Base-by-base conservation (phyloP, 495 filamentous ascomycete species). In the Neurospora hispaniola region DNA sequence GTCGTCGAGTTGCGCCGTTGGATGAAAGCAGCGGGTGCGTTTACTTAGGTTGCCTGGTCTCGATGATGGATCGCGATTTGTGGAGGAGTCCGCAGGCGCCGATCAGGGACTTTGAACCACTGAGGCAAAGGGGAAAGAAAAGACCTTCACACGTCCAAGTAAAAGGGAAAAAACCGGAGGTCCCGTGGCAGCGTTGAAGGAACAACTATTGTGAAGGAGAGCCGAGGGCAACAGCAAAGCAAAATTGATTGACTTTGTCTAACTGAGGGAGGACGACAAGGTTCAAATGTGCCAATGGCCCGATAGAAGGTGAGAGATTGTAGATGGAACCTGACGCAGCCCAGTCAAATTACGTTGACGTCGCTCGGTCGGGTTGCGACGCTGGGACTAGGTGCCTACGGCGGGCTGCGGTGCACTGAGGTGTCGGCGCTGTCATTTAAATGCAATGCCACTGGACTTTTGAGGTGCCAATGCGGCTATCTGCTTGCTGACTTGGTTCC, bases 281-380 rank as follows among this genome's bases (percentile, higher is more conserved):
- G 54, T 35, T 66, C 14, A 66, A 66, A 38, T 66, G 54, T 35
- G 54, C 54, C 54, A 66, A 66, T 66, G 54, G 54, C 54, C 27
- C 54, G 27, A 66, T 66, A 66, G 54, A 66, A 66, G 54, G 54
- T 66, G 54, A 31, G 54, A 66, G 54, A 66, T 66, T 35, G 54
- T 16, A 66, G 27, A 66, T 66, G 41, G 16, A 73, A 69, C 20
- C 59, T 39, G 69, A 71, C 70, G 68, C 39, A 66, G 70, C 70
- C 70, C 70, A 74, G 42, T 46, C 39, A 72, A 75, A 76, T 74
- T 76, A 75, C 73, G 71, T 73, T 35, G 54, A 66, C 12, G 54
- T 66, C 27, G 27, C 27, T 31, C 27, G 54, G 54, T 66, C 54
- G 54, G 54, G 54, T 66, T 35, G 54, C 54, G 54, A 66, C 54